A percentile compares a stretch with the other conserved stretches of the same genome.
These are phyloP conservation scores for Austroboletus novae-zelandiae DNA, from an alignment of 1,284 basidiomycete genomes.

Conservation along the genomic window DNA sequence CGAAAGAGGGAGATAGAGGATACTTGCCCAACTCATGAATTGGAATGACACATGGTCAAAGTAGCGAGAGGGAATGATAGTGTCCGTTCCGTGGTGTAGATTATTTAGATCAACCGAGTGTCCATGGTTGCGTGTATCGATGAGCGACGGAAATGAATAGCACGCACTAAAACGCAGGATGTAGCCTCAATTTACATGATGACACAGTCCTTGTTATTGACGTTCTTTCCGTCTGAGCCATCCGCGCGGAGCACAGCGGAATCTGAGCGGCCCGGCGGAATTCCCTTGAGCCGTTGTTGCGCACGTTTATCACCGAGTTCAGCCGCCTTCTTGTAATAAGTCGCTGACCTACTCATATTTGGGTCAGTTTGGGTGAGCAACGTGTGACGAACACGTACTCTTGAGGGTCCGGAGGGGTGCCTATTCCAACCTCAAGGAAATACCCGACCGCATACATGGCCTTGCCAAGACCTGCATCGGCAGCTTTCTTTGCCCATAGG, in stretches of 20 bases:
- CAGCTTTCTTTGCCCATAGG: constrained; percentile 90
- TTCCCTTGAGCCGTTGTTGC: constrained; percentile 75
- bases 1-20: not conserved
- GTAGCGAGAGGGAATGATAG: constrained; percentile 3
- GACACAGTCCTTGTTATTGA: constrained; percentile 73
- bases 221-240: constrained; percentile 37
- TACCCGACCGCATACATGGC: constrained; percentile 98
- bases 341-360: constrained; percentile 52
- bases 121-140: too few relatives aligned
- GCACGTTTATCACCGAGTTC: constrained; percentile 97
- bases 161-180: constrained; percentile 3
- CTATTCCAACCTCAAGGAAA: constrained; percentile 93
- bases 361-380: constrained; percentile 5
- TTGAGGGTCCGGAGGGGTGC: constrained; percentile 63
- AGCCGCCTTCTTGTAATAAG: constrained; percentile 88
- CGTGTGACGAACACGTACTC: constrained; percentile 49
- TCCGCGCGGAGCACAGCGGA: constrained; percentile 54
- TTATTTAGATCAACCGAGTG: too few relatives aligned
- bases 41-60: constrained; percentile 1
- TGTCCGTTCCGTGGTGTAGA: constrained; percentile 6
- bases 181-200: constrained; percentile 61
- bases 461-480: constrained; percentile 85
- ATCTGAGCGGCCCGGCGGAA: constrained; percentile 60
- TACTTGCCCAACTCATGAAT: constrained; percentile 2
- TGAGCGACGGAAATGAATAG: constrained; percentile 8